Percentiles rank a stretch among this genome's conserved stretches.
Evolutionary conservation across 2,329 filamentous ascomycete genomes (phyloP).

Genomic region (Diaporthe velutina): DNA sequence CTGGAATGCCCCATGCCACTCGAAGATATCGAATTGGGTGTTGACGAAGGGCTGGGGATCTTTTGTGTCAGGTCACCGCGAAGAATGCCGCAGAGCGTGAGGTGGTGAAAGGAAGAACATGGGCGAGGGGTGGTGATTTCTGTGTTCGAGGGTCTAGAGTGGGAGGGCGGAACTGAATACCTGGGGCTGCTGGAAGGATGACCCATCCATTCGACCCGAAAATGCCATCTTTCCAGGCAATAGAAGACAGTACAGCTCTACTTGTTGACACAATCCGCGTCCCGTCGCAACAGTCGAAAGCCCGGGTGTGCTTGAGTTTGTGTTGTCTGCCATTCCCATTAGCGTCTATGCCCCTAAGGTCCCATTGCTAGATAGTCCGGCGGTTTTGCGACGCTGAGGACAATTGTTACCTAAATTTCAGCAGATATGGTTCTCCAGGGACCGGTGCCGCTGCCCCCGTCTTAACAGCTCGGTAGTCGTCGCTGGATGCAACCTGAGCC

Average conservation of each 20-base stretch:
- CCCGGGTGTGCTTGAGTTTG: background rate
- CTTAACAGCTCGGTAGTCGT: constrained; percentile 1
- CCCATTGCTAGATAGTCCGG: background rate
- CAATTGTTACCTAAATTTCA: background rate
- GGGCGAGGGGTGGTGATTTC: background rate
- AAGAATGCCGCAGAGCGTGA: constrained; percentile 6
- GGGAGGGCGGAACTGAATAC: constrained; percentile 42
- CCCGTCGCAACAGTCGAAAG: background rate
- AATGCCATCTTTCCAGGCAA: constrained; percentile 47
- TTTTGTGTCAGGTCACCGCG: constrained; percentile 22
- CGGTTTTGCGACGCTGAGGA: background rate
- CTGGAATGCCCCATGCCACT: constrained; percentile 93
- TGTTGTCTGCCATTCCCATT: background rate
- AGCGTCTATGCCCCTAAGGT: background rate
- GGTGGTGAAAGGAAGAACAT: too few relatives aligned
- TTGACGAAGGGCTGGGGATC: constrained; percentile 59
- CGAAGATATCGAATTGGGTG: constrained; percentile 81
- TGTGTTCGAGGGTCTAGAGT: background rate
- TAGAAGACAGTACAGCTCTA: background rate
- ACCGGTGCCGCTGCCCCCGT: background rate
- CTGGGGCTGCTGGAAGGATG: constrained; percentile 50
- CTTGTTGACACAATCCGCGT: background rate
- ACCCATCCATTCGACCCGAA: constrained; percentile 42
- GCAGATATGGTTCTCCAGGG: background rate
- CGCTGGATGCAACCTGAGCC: constrained; percentile 12